A percentile compares a stretch with the other conserved stretches of the same genome.
Conservation (phyloP, 1,284 basidiomycete species). For the Coniferiporia sulphurascens region DNA sequence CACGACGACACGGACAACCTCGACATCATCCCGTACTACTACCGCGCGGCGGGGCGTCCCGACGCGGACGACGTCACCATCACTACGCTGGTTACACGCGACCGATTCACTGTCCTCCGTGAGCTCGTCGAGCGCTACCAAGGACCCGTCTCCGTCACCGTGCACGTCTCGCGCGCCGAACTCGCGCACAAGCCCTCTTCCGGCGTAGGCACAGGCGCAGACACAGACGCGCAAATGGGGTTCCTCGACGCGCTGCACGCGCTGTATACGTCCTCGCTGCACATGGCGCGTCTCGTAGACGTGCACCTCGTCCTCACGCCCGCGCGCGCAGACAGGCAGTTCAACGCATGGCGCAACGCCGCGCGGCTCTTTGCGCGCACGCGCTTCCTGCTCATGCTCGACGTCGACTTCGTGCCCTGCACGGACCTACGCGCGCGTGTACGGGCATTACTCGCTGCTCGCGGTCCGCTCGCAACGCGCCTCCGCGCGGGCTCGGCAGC, state of each 20-base stretch:
- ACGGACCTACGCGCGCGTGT: constrained; percentile 69
- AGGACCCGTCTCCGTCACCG: constrained; percentile 78
- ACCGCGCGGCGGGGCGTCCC: constrained; percentile 49
- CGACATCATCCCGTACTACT: constrained; percentile 76
- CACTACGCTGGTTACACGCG: constrained; percentile 77
- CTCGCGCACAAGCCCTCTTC: constrained; percentile 25
- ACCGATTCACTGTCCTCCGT: constrained; percentile 67
- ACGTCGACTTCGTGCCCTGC: constrained; percentile 80
- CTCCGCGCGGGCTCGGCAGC: constrained; percentile 53
- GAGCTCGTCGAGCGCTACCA: constrained; percentile 67
- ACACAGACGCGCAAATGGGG: constrained; percentile 31
- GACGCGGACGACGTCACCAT: constrained; percentile 71
- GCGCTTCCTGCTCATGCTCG: constrained; percentile 82
- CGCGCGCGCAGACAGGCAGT: constrained; percentile 62
- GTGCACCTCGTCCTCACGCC: constrained; percentile 83
- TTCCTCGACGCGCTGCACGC: constrained; percentile 56
- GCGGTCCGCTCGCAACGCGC: background rate
- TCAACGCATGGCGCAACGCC: constrained; percentile 84
- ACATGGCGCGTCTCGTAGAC: constrained; percentile 69
- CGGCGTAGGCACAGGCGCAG: constrained; percentile 28
- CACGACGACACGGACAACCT: constrained; percentile 38
- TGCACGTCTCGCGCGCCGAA: constrained; percentile 54
- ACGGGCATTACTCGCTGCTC: constrained; percentile 23
- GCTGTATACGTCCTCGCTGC: constrained; percentile 58
- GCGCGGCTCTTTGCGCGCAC: constrained; percentile 78